Evolutionary conservation across 2,329 filamentous ascomycete genomes (phyloP).

Genomic region (Pseudophaeomoniella oleicola): DNA sequence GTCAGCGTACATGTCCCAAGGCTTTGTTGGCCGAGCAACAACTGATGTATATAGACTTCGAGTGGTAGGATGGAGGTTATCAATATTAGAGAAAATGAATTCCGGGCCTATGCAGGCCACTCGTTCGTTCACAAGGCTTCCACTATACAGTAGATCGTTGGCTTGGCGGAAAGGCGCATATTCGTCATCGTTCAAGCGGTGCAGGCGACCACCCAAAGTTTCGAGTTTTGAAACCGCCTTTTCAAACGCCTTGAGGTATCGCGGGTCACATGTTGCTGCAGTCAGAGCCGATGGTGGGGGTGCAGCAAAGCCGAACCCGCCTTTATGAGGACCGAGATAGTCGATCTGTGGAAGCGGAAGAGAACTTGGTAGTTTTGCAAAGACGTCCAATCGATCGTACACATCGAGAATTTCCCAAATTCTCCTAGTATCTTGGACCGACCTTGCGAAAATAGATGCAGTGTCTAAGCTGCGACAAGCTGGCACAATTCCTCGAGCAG

Average conservation of each 20-base stretch:
- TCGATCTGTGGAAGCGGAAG: slow-evolving; percentile 13
- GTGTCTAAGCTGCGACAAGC: slow-evolving; percentile 36
- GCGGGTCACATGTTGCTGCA: slow-evolving; percentile 20
- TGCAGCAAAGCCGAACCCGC: slow-evolving; percentile 32
- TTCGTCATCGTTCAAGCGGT: slow-evolving; percentile 25
- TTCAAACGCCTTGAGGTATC: slow-evolving; percentile 27
- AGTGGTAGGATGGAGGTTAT: neutral
- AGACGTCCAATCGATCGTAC: slow-evolving; percentile 35
- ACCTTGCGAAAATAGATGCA: slow-evolving; percentile 29
- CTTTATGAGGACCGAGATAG: slow-evolving; percentile 18
- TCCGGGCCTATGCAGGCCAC: slow-evolving; percentile 24
- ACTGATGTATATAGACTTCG: neutral
- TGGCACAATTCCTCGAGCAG: slow-evolving; percentile 12
- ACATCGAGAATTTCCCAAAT: slow-evolving; percentile 35
- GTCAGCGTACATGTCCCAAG: slow-evolving; percentile 27
- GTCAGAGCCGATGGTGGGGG: slow-evolving; percentile 30
- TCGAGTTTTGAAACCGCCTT: slow-evolving; percentile 24
- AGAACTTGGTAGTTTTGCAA: slow-evolving; percentile 28
- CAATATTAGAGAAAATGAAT: neutral
- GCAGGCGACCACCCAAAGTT: slow-evolving; percentile 22
- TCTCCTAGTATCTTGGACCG: slow-evolving; percentile 31
- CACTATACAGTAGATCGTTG: slow-evolving; percentile 40
- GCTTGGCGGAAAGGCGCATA: slow-evolving; percentile 37
- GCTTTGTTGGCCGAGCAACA: slow-evolving; percentile 35
- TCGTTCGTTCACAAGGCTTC: slow-evolving; percentile 42